Base-by-base conservation (phyloP, 306 rosid species). In the Prunus mongolica region DNA sequence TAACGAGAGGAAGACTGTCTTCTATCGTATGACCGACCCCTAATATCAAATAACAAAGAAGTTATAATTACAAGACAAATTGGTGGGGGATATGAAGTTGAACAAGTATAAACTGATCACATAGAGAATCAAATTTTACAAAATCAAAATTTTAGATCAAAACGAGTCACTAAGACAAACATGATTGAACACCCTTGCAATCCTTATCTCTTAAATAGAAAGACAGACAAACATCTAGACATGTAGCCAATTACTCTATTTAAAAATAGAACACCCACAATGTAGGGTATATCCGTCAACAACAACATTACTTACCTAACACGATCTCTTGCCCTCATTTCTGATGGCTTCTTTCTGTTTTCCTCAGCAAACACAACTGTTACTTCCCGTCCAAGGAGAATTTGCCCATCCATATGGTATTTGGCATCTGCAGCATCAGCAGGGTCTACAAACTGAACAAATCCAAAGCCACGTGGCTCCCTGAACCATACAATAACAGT, bases 391-490 rank as follows among this genome's bases (percentile, higher is more conserved):
- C 96, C 93, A 34, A 86, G 89, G 47, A 90, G 86, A 80, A 88
- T 65, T 76, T 89, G 92, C 70, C 93, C 96, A 70, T 93, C 97
- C 92, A 92, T 80, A 67, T 90, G 80, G 80, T 88, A 83, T 76
- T 90, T 90, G 65, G 97, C 97, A 82, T 92, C 97, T 8, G 87
- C 89, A 69, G 92, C 96, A 88, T 90, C 97, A 69, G 87, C 84
- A 16, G 91, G 86, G 71, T 90, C 93, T 67, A 90, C 83, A 76
- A 57, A 92, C 70, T 90, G 92, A 71, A 92, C 89, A 87, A 92
- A 92, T 45, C 93, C 92, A 84, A 90, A 90, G 50, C 96, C 96
- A 57, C 92, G 89, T 7, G 96, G 96, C 49, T 88, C 88, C 82
- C 96, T 91, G 84, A 63, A 82, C 58, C 86, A 85, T 22, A 22